phyloP scores from a whole-genome alignment of 768 basidiomycete species.

The Hygrocybe coccinea region DNA sequence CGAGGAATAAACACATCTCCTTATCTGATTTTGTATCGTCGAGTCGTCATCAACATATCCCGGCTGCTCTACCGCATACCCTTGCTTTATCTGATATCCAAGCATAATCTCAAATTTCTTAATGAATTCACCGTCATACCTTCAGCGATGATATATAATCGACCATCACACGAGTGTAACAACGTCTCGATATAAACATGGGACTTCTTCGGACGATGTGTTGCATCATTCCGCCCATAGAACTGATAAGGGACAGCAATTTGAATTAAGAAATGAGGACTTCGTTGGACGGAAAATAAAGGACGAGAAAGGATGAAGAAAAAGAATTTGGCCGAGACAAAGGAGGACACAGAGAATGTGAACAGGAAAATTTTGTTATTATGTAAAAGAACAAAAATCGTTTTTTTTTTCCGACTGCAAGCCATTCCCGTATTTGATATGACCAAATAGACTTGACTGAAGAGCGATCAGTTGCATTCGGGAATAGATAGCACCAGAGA shows the following conservation, averaged over 20 bases:
- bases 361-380: constrained; percentile 2
- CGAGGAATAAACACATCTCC: constrained; percentile 32
- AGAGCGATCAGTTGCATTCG: not conserved
- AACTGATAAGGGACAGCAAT: too few species aligned
- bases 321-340: constrained; percentile 6
- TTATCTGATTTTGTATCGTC: constrained; percentile 2
- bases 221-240: too few species aligned
- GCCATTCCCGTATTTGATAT: not conserved
- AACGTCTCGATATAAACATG: too few species aligned
- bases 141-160: too few species aligned
- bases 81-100: constrained; percentile 16
- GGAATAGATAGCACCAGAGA: not conserved
- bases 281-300: not conserved
- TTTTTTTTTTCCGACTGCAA: constrained; percentile 9
- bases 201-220: too few species aligned
- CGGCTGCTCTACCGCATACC: constrained; percentile 30
- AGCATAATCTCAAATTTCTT: too few species aligned
- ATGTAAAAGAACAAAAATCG: constrained; percentile 18
- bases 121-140: too few species aligned
- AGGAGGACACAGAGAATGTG: constrained; percentile 9
- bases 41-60: constrained; percentile 5
- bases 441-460: not conserved
- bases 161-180: too few species aligned
- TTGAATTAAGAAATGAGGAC: too few species aligned
- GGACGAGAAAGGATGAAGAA: not conserved